Conservation (phyloP, 2,329 filamentous ascomycete species). For the Thelonectria olida region DNA sequence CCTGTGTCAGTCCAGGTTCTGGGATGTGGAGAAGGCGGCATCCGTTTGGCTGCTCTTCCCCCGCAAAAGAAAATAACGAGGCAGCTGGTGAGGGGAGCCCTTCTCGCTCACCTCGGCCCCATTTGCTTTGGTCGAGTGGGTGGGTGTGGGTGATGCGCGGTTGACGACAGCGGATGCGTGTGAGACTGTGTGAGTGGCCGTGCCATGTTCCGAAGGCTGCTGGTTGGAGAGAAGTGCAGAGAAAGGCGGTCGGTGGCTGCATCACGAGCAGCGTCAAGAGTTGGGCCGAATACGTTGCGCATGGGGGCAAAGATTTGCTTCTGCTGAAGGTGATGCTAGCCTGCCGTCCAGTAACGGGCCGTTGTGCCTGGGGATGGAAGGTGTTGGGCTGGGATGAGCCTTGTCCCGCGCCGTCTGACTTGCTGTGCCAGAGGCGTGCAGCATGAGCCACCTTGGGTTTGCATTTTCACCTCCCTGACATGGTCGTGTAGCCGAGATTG, state of each 20-base stretch:
- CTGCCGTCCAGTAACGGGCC: constrained; percentile 1
- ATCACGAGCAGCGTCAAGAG: constrained; percentile 5
- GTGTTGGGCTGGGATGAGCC: constrained; percentile 14
- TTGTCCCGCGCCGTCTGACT: constrained; percentile 2
- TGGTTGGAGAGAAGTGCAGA: constrained; percentile 30
- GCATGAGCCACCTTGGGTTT: not conserved
- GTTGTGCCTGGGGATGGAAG: too few species aligned
- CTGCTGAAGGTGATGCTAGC: not conserved
- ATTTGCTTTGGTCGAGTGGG: not conserved
- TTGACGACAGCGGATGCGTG: too few species aligned
- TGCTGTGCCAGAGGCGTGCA: constrained; percentile 19
- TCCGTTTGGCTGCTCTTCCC: constrained; percentile 33
- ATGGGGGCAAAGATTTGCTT: constrained; percentile 1
- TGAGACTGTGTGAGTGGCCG: too few species aligned
- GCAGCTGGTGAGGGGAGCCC: not conserved
- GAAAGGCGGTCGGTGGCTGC: constrained; percentile 22
- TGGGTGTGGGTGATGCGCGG: constrained; percentile 9
- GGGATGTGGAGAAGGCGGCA: constrained; percentile 36
- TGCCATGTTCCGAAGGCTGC: too few species aligned
- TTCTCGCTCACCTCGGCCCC: too few species aligned
- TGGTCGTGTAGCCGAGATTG: constrained; percentile 15
- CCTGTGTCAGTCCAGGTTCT: constrained; percentile 23
- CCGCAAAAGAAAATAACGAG: constrained; percentile 30
- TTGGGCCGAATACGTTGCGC: constrained; percentile 16
- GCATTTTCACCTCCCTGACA: not conserved